These are phyloP conservation scores for Drechslerella stenobrocha DNA, from an alignment of 2,329 filamentous ascomycete genomes.

Conservation along the genomic window DNA sequence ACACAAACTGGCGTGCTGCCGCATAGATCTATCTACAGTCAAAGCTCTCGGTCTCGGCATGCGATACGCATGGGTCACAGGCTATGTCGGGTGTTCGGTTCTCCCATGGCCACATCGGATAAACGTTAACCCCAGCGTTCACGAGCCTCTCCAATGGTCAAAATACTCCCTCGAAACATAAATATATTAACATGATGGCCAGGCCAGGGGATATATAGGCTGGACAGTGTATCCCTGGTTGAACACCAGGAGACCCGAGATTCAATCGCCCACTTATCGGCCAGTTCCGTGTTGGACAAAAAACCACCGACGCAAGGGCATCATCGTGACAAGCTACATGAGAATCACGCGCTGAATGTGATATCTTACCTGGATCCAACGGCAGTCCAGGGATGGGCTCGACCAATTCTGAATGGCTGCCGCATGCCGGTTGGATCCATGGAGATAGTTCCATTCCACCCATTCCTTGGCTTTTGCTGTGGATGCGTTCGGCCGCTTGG, in stretches of 20 bases:
- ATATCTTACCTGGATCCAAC: no score
- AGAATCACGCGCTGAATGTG: no score
- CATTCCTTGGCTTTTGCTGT: no score
- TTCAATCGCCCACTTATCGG: no score
- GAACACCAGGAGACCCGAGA: background rate
- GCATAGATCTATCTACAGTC: background rate
- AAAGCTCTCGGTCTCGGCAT: background rate
- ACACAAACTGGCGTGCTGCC: background rate
- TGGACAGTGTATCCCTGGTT: background rate
- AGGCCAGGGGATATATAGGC: background rate
- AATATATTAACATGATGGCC: background rate
- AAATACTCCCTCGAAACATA: conserved; percentile 2
- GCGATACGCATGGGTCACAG: background rate
- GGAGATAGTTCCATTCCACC: no score
- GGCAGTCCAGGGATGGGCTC: no score
- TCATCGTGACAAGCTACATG: background rate
- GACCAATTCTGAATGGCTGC: no score
- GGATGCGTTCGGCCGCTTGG: no score
- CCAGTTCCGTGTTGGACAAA: no score
- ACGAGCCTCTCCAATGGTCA: background rate
- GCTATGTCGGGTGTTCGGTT: background rate
- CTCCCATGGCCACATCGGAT: background rate
- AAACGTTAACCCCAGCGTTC: background rate
- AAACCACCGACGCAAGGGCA: no score
- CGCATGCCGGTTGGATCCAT: no score